phyloP scores from a whole-genome alignment of 2,329 filamentous ascomycete genomes.

The Zymoseptoria brevis region DNA sequence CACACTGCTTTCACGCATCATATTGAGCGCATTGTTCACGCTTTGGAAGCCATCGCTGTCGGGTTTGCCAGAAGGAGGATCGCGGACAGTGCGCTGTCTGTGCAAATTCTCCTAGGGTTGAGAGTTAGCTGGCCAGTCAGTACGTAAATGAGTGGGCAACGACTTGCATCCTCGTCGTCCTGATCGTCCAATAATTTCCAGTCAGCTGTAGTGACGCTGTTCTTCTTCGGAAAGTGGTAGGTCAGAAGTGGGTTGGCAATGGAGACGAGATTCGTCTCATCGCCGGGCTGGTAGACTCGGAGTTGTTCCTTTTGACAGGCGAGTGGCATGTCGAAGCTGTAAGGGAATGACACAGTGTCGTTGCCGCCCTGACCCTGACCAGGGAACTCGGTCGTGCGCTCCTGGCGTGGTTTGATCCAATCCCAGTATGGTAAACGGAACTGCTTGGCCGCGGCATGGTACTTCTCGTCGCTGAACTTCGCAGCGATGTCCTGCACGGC shows the following conservation, averaged over 20 bases:
- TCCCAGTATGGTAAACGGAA: conserved; percentile 3
- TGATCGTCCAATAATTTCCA: not conserved
- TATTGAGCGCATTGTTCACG: not conserved
- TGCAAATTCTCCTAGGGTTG: not conserved
- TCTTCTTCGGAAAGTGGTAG: not conserved
- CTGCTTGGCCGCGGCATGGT: not conserved
- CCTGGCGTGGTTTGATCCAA: not conserved
- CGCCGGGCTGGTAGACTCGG: not conserved
- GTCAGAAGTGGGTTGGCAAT: not conserved
- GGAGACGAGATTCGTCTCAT: not conserved
- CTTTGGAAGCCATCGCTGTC: not conserved
- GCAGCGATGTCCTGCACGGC: not conserved
- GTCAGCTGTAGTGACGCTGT: not conserved
- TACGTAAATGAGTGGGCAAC: not conserved
- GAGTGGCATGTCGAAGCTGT: not conserved
- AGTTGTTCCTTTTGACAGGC: not conserved
- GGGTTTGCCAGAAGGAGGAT: not conserved
- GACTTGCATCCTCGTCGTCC: not conserved
- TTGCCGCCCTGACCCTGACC: not conserved
- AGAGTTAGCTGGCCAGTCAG: not conserved
- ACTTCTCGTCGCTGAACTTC: not conserved
- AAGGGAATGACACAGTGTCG: not conserved
- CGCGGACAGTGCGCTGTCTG: not conserved
- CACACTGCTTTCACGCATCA: not conserved
- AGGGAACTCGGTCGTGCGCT: not conserved